Percentiles rank a stretch among this genome's conserved stretches.
phyloP scores from a whole-genome alignment of 352 stramenopile genomes.

The Pythium coloratum region DNA sequence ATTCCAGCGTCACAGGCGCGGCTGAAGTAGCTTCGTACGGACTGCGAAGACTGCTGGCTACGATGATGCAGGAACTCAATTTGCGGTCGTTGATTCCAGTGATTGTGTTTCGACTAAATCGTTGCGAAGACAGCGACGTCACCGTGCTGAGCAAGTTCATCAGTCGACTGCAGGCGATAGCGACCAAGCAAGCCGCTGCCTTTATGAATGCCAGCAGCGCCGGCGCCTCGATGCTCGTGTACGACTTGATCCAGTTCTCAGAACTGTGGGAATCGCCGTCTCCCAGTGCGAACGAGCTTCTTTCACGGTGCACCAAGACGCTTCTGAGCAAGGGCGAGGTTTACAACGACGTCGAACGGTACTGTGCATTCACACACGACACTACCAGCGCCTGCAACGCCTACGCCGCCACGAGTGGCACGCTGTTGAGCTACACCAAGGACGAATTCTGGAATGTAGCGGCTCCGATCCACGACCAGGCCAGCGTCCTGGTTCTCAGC shows the following conservation, averaged over 20 bases:
- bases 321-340: conserved; percentile 45
- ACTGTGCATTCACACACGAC: conserved; percentile 63
- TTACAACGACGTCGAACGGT: conserved; percentile 50
- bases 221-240: conserved; percentile 41
- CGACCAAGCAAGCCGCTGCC: not conserved
- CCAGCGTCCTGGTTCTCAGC: conserved; percentile 58
- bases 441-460: conserved; percentile 35
- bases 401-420: conserved; percentile 2
- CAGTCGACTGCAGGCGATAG: conserved; percentile 18
- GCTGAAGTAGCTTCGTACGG: conserved; percentile 33
- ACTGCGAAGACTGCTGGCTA: conserved; percentile 48
- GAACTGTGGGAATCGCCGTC: conserved; percentile 72
- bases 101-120: conserved; percentile 54
- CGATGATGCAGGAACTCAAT: conserved; percentile 43
- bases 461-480: conserved; percentile 30
- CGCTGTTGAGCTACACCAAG: conserved; percentile 37
- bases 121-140: conserved; percentile 49
- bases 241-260: conserved; percentile 66
- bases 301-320: conserved; percentile 44
- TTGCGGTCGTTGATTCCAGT: conserved; percentile 67
- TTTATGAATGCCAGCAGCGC: conserved; percentile 10
- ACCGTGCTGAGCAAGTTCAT: conserved; percentile 43
- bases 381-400: conserved; percentile 36
- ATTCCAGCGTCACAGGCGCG: conserved; percentile 19
- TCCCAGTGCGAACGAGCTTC: conserved; percentile 42